phyloP scores from a whole-genome alignment of 441 rosid genomes.

The Euphorbia celastroides region DNA sequence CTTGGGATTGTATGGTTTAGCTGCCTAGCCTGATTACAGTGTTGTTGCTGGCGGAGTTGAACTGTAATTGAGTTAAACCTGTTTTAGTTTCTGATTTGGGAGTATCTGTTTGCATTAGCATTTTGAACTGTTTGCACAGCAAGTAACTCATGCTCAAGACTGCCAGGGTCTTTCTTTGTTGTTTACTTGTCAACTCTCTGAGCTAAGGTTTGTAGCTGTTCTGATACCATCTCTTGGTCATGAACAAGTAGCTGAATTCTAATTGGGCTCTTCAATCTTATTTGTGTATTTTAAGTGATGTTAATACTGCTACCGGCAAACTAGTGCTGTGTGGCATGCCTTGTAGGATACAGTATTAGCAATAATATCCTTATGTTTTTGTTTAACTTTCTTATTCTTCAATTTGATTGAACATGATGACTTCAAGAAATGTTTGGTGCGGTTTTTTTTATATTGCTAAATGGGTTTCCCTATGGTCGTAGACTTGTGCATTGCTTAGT shows the following conservation, averaged over 20 bases:
- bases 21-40: too few species aligned
- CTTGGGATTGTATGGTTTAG: not conserved
- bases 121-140: not conserved
- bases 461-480: not conserved
- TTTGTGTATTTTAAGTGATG: not conserved
- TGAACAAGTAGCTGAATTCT: not conserved
- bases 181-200: not conserved
- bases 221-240: not conserved
- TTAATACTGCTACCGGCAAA: too few species aligned
- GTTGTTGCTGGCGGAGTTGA: not conserved
- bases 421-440: too few species aligned
- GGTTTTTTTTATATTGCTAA: not conserved
- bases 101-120: not conserved
- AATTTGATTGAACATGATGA: slow-evolving; percentile 5
- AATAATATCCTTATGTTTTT: not conserved
- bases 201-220: not conserved
- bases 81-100: slow-evolving; percentile 1
- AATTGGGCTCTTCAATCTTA: not conserved
- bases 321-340: not conserved
- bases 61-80: not conserved
- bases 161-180: not conserved
- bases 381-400: not conserved
- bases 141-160: not conserved
- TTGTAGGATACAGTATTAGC: not conserved
- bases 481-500: not conserved